Percentiles rank a stretch among this genome's conserved stretches.
Conservation (phyloP, 192 early-diverging fungal species). For the Irineochytrium annulatum region DNA sequence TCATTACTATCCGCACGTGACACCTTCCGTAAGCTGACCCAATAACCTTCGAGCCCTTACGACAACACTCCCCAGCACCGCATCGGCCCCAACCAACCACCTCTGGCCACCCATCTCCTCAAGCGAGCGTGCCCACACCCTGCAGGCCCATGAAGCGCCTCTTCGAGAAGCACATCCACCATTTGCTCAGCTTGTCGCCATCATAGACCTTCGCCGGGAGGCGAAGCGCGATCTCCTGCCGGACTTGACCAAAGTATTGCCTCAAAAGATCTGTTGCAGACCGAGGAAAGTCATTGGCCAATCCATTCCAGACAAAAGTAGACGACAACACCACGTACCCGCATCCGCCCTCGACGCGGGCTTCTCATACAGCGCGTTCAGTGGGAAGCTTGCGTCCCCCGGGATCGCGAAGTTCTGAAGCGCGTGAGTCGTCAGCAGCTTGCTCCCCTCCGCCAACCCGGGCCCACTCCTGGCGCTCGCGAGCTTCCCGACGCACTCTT, state of each 20-base stretch:
- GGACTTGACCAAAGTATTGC: constrained; percentile 85
- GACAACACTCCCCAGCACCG: no score
- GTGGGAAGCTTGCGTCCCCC: constrained; percentile 88
- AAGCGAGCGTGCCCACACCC: constrained; percentile 36
- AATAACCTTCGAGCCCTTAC: no score
- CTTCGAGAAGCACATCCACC: constrained; percentile 99
- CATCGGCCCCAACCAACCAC: no score
- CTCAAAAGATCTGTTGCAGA: constrained; percentile 61
- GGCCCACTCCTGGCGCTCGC: constrained; percentile 47
- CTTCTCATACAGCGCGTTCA: constrained; percentile 79
- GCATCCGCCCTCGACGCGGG: constrained; percentile 68
- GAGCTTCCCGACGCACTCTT: constrained; percentile 55
- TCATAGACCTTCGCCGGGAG: constrained; percentile 79
- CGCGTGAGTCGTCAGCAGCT: constrained; percentile 78
- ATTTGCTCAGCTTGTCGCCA: constrained; percentile 82
- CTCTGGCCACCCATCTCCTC: no score
- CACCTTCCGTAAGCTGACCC: no score
- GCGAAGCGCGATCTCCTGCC: constrained; percentile 80
- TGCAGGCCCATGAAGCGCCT: constrained; percentile 96
- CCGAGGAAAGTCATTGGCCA: background rate
- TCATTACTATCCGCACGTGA: no score
- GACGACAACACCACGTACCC: constrained; percentile 46
- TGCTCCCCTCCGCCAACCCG: constrained; percentile 68
- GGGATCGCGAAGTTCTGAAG: constrained; percentile 89
- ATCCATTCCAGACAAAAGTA: constrained; percentile 1